Base-by-base conservation (phyloP, 148 eudicot genomes). In the Gaultheria prostrata region DNA sequence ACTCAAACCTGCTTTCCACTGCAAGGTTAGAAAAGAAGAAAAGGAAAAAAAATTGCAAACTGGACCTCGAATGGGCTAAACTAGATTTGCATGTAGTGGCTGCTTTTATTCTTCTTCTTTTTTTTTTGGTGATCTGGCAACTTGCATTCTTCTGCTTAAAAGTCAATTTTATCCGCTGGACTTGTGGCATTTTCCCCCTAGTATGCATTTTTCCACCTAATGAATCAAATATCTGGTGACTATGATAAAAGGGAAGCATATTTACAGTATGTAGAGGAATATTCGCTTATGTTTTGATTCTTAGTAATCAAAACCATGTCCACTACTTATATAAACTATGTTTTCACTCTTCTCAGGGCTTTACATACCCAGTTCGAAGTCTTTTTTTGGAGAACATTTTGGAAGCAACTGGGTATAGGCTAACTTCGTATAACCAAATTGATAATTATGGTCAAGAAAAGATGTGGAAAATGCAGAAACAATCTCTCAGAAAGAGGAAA, bases 371-470 rank as follows among this genome's bases (percentile, higher is more conserved):
- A 61, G 99, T 97, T 46, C 95, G 97, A 46, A 91, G 92, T 85
- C 90, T 91, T 82, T 97, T 93, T 87, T 84, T 97, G 91, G 99
- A 97, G 90, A 93, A 92, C 79, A 91, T 97, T 75, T 89, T 97
- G 88, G 99, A 97, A 83, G 91, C 56, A 69, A 94, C 97, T 80
- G 88, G 93, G 17, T 94, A 97, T 80, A 91, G 94, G 82, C 80
- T 97, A 77, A 91, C 95, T 73, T 80, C 98, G 57, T 91, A 89
- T 87, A 97, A 97, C 83, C 99, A 97, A 86, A 94, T 97, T 79
- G 99, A 97, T 87, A 97, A 97, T 88, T 97, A 97, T 84, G 99
- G 99, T 72, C 95, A 92, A 87, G 98, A 97, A 80, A 97, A 97
- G 88, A 76, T 82, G 83, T 97, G 99, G 99, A 97, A 97, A 90